phyloP scores from a whole-genome alignment of 164 flowering plant genomes.

The Vitis cinerea region DNA sequence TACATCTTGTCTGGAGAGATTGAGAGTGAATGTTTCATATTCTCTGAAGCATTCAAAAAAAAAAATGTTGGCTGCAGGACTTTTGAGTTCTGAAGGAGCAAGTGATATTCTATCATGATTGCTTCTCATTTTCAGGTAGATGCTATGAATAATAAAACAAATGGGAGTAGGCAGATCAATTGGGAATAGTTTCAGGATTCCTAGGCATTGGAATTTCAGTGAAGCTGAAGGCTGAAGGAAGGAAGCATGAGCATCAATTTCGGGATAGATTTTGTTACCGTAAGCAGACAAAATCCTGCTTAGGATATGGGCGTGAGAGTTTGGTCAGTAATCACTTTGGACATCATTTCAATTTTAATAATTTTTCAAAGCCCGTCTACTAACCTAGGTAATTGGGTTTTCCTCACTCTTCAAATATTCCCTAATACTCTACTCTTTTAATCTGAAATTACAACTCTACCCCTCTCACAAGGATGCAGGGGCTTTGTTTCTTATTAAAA shows the following conservation, averaged over 20 bases:
- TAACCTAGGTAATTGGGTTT: too few species aligned
- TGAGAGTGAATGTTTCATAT: constrained; percentile 24
- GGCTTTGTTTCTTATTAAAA: too few species aligned
- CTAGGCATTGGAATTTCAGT: constrained; percentile 21
- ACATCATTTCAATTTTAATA: not conserved
- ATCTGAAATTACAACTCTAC: too few species aligned
- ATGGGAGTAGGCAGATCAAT: too few species aligned
- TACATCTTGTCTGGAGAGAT: not conserved
- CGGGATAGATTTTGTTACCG: constrained; percentile 27
- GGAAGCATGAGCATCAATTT: constrained; percentile 28
- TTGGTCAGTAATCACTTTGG: constrained; percentile 10
- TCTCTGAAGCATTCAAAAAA: constrained; percentile 1
- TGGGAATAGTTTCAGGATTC: not conserved
- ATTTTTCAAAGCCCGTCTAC: too few species aligned
- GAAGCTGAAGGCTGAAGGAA: not conserved
- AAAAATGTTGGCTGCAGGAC: constrained; percentile 6
- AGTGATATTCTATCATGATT: constrained; percentile 39
- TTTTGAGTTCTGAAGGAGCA: constrained; percentile 19
- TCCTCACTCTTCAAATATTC: too few species aligned
- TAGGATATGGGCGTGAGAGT: constrained; percentile 47
- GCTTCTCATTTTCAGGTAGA: constrained; percentile 27
- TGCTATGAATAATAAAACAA: constrained; percentile 7
- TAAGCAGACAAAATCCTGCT: constrained; percentile 34
- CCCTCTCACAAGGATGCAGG: too few species aligned
- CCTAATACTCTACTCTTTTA: too few species aligned